Conservation (phyloP, 2,329 filamentous ascomycete species). For the Talaromyces sp. region DNA sequence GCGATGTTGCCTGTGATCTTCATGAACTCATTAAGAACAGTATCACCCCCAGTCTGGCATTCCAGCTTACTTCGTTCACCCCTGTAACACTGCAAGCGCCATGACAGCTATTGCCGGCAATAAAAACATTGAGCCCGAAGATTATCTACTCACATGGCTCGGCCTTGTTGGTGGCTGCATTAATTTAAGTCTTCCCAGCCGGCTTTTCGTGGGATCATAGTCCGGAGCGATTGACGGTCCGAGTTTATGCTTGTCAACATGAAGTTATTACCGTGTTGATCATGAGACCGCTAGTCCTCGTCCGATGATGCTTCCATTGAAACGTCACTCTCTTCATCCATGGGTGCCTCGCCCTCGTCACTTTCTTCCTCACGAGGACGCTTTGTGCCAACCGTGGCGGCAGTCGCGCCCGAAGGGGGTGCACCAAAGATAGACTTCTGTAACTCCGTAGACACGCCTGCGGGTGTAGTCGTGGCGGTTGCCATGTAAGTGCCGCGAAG, state of each 20-base stretch:
- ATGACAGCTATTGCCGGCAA: constrained; percentile 62
- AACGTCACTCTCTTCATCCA: constrained; percentile 65
- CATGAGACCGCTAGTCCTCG: constrained; percentile 56
- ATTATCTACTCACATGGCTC: constrained; percentile 85
- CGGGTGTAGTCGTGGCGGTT: constrained; percentile 51
- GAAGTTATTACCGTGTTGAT: constrained; percentile 1
- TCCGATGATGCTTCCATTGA: constrained; percentile 71
- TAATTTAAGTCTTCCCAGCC: constrained; percentile 72
- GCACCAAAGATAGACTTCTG: constrained; percentile 80
- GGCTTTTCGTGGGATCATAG: constrained; percentile 49
- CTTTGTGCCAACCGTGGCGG: constrained; percentile 64
- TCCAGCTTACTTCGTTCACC: constrained; percentile 87
- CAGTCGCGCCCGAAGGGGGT: constrained; percentile 45
- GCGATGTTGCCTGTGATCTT: constrained; percentile 25
- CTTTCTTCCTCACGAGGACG: constrained; percentile 65
- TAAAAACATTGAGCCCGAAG: constrained; percentile 46
- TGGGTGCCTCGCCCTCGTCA: constrained; percentile 53
- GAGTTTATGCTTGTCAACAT: constrained; percentile 17
- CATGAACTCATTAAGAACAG: constrained; percentile 50
- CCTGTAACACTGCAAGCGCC: constrained; percentile 81
- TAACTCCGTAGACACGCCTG: constrained; percentile 64
- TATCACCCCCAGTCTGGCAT: constrained; percentile 78
- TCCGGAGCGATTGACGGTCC: constrained; percentile 15
- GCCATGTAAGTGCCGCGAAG: constrained; percentile 87
- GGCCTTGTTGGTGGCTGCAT: constrained; percentile 81